Evolutionary conservation across 768 basidiomycete genomes (phyloP).

Genomic region (Podaxis sp.): DNA sequence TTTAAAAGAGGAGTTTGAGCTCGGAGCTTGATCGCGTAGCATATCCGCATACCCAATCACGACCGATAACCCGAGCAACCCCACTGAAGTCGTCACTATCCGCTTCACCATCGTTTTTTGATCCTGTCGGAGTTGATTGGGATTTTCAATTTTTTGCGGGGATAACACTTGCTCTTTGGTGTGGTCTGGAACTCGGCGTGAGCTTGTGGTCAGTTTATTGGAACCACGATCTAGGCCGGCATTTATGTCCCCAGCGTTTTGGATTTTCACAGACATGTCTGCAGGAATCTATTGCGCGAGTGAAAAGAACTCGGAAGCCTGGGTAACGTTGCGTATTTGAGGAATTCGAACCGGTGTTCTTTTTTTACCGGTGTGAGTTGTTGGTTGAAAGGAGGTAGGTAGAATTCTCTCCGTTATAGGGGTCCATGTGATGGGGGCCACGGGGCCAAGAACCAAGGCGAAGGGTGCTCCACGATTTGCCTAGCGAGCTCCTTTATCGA

Average conservation of each 20-base stretch:
- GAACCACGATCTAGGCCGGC: neutral
- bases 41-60: neutral
- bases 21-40: neutral
- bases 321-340: neutral
- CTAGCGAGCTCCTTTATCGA: neutral
- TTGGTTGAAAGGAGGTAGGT: neutral
- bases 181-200: no score
- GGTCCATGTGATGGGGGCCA: neutral
- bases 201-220: no score
- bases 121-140: neutral
- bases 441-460: neutral
- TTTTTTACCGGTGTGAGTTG: neutral
- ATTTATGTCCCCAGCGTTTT: neutral
- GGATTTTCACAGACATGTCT: neutral
- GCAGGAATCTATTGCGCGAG: neutral
- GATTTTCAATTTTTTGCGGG: neutral
- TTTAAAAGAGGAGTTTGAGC: neutral
- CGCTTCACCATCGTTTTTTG: conserved; percentile 1
- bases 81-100: neutral
- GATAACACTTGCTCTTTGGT: neutral
- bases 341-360: neutral
- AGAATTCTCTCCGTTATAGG: neutral
- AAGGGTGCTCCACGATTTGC: neutral
- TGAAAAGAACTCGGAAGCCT: neutral
- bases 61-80: neutral